Evolutionary conservation across 129 eudicot genomes (phyloP), one percentile per base, ranked within the genome.

Genomic region (Tagetes erecta): DNA sequence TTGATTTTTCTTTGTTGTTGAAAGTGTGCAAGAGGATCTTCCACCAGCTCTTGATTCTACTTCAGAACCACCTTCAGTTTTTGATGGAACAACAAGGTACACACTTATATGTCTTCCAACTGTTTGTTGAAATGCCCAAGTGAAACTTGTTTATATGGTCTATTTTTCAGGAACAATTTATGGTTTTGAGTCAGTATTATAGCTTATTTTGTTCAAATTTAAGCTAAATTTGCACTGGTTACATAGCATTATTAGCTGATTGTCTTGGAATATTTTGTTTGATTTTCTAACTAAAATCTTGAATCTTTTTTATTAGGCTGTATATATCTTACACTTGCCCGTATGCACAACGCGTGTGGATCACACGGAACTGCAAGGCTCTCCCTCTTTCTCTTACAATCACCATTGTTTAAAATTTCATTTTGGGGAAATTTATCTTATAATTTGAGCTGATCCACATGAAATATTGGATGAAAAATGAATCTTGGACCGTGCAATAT

Each of bases 271-370:
- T 20, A 20, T 20, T 39, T 37, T 64, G 50, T 50, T 41, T 49
- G 30, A 3, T 36, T 13, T 33, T 73, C 3, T 60, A 57, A 47
- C 49, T 3, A 47, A 4, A 5, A 38, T 31, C 47, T 71, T 42
- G 56, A 30, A 33, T 52, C 33, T 72, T 30, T 56, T 73, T 80
- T 63, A 39, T 72, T 80, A 91, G 95, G 95, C 72, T 91, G 72
- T 92, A 92, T 41, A 80, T 90, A 64, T 87, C 95, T 57, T 92
- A 90, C 86, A 68, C 89, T 13, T 92, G 96, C 79, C 96, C 96
- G 2, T 92, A 82, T 83, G 98, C 96, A 1, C 98, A 92, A 68
- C 96, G 96, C 2, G 84, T 58, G 12, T 92, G 98, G 98, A 89
- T 92, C 68, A 46, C 98, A 3, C 87, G 98, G 39, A 92, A 92